Evolutionary conservation across 2,329 filamentous ascomycete species (phyloP).

Genomic region (Tolypocladium tropicale): DNA sequence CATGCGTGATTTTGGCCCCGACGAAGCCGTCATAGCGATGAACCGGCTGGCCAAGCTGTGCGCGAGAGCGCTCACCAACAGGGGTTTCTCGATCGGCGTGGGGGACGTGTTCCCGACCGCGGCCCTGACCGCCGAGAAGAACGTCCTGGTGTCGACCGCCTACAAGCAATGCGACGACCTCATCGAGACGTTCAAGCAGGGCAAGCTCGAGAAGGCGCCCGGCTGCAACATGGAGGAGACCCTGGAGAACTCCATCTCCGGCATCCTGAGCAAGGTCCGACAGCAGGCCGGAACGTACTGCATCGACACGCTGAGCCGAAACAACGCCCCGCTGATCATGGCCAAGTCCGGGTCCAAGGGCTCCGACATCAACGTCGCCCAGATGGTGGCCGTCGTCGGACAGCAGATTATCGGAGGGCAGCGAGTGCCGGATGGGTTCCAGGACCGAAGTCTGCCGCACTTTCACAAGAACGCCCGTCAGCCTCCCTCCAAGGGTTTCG

Average conservation of each 20-base stretch:
- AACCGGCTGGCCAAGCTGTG: conserved; percentile 87
- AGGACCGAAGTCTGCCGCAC: conserved; percentile 88
- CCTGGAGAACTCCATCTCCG: conserved; percentile 81
- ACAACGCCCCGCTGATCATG: conserved; percentile 93
- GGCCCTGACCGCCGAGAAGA: conserved; percentile 61
- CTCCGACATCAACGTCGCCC: conserved; percentile 94
- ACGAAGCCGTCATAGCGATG: conserved; percentile 84
- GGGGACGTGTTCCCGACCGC: conserved; percentile 83
- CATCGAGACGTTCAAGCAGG: conserved; percentile 69
- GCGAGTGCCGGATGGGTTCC: conserved; percentile 91
- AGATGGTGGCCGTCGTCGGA: conserved; percentile 96
- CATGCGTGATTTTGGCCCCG: conserved; percentile 85
- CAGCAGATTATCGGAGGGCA: conserved; percentile 95
- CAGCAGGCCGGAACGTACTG: conserved; percentile 85
- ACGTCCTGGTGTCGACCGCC: conserved; percentile 63
- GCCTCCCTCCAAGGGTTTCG: conserved; percentile 93
- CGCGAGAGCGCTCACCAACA: conserved; percentile 77
- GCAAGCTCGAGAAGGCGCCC: conserved; percentile 73
- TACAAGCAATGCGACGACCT: conserved; percentile 76
- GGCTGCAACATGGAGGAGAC: conserved; percentile 90
- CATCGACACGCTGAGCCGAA: conserved; percentile 78
- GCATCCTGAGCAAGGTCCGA: conserved; percentile 85
- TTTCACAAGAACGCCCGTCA: conserved; percentile 89
- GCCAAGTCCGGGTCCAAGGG: conserved; percentile 95
- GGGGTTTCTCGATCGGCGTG: conserved; percentile 93